Percentiles rank a stretch among this genome's conserved stretches.
phyloP scores from a whole-genome alignment of 192 early-diverging fungal genomes.

The Podochytrium sp. region DNA sequence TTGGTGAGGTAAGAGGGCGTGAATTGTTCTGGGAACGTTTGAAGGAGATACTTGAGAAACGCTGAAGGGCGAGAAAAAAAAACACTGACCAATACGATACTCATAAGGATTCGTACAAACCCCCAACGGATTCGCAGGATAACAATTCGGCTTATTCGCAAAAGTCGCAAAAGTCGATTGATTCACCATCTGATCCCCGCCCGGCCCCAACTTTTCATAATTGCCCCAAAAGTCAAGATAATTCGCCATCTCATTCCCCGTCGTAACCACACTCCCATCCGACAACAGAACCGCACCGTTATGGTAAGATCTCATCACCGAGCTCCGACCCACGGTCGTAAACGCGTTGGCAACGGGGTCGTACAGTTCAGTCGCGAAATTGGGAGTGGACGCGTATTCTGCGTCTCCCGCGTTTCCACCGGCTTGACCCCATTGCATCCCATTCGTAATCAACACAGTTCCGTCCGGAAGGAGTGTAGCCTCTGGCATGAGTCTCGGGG shows the following conservation, averaged over 20 bases:
- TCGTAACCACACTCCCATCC: constrained; percentile 46
- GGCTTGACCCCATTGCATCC: constrained; percentile 37
- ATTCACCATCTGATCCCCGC: too few species aligned
- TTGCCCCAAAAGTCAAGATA: constrained; percentile 40
- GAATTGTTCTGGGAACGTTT: not conserved
- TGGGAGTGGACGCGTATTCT: constrained; percentile 36
- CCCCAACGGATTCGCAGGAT: not conserved
- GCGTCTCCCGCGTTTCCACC: constrained; percentile 45
- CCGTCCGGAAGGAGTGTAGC: constrained; percentile 30
- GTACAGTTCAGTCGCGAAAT: constrained; percentile 39
- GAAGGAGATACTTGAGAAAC: too few species aligned
- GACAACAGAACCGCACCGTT: constrained; percentile 43
- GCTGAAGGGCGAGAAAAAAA: constrained; percentile 13
- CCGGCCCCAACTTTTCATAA: not conserved
- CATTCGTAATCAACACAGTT: constrained; percentile 40
- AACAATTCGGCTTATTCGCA: not conserved
- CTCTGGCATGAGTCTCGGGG: constrained; percentile 9
- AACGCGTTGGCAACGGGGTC: constrained; percentile 13
- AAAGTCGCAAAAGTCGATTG: too few species aligned
- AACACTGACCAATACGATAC: not conserved
- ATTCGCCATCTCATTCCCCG: constrained; percentile 49
- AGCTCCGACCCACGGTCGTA: constrained; percentile 11
- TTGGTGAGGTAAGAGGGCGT: constrained; percentile 2
- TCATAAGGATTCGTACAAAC: constrained; percentile 10
- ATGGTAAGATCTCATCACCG: constrained; percentile 36